These are phyloP conservation scores for Coemansia sp. DNA, from an alignment of 192 early-diverging fungal genomes.

Conservation along the genomic window DNA sequence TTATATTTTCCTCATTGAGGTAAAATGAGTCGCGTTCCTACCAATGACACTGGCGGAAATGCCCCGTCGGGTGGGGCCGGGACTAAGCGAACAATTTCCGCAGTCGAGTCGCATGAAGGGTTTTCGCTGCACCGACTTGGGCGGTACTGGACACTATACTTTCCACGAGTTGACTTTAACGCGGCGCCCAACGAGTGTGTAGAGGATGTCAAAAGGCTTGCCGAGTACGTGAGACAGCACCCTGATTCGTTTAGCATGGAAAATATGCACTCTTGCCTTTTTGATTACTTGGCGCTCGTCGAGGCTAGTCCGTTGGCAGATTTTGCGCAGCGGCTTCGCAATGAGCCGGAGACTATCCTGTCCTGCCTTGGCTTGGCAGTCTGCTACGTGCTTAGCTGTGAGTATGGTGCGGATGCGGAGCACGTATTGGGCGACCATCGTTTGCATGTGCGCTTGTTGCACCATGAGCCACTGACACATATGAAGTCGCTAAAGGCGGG, in stretches of 20 bases:
- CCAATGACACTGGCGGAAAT: slow-evolving; percentile 6
- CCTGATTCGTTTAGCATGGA: slow-evolving; percentile 54
- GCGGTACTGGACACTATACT: slow-evolving; percentile 56
- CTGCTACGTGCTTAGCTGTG: slow-evolving; percentile 48
- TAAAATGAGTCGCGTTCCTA: background rate
- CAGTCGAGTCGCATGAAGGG: slow-evolving; percentile 17
- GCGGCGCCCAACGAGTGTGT: slow-evolving; percentile 17
- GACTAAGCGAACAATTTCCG: slow-evolving; percentile 25
- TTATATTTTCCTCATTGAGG: background rate
- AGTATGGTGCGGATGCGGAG: slow-evolving; percentile 49
- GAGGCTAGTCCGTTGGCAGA: slow-evolving; percentile 26
- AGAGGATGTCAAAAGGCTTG: slow-evolving; percentile 37
- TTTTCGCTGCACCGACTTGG: slow-evolving; percentile 20
- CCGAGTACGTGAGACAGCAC: slow-evolving; percentile 35
- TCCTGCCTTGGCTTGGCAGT: slow-evolving; percentile 46
- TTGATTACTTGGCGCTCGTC: slow-evolving; percentile 38
- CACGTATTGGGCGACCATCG: slow-evolving; percentile 49
- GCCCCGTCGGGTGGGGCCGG: background rate
- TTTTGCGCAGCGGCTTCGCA: slow-evolving; percentile 41
- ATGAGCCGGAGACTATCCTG: slow-evolving; percentile 47
- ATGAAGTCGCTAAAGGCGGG: slow-evolving; percentile 77
- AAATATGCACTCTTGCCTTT: slow-evolving; percentile 36
- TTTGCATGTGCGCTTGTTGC: slow-evolving; percentile 55
- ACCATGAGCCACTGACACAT: slow-evolving; percentile 62
- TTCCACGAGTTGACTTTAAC: slow-evolving; percentile 40